Evolutionary conservation across 441 rosid genomes (phyloP).

Genomic region (Populus hybrid): DNA sequence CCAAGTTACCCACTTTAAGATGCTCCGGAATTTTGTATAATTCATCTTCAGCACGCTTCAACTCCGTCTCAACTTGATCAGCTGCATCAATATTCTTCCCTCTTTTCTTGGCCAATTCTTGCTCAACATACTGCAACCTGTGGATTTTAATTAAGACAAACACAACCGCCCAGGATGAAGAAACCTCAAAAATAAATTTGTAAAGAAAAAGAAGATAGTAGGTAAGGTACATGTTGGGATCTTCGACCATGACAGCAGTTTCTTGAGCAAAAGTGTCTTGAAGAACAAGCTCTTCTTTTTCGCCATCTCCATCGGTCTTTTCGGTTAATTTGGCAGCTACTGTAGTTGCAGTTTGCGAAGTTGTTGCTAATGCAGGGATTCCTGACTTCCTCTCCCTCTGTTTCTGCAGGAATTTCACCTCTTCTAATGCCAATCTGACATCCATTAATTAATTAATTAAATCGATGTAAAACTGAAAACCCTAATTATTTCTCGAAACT

Average conservation of each 20-base stretch:
- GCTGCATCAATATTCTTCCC: conserved; percentile 50
- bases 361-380: conserved; percentile 49
- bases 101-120: conserved; percentile 81
- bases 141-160: not conserved
- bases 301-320: conserved; percentile 74
- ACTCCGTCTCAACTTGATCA: conserved; percentile 59
- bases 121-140: conserved; percentile 78
- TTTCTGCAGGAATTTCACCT: conserved; percentile 90
- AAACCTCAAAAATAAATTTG: not conserved
- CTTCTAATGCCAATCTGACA: conserved; percentile 71
- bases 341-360: conserved; percentile 30
- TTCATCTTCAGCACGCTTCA: conserved; percentile 83
- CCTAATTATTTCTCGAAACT: conserved; percentile 13
- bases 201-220: not conserved
- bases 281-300: conserved; percentile 89
- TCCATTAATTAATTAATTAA: not conserved
- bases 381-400: conserved; percentile 85
- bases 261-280: conserved; percentile 97
- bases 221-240: conserved; percentile 75
- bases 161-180: not conserved
- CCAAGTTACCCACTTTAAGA: conserved; percentile 59
- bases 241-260: conserved; percentile 94
- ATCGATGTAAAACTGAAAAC: conserved; percentile 8
- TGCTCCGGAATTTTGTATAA: conserved; percentile 86
- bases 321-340: conserved; percentile 50